These are phyloP conservation scores for Fusarium nygamai DNA, from an alignment of 2,329 filamentous ascomycete species.

Conservation along the genomic window DNA sequence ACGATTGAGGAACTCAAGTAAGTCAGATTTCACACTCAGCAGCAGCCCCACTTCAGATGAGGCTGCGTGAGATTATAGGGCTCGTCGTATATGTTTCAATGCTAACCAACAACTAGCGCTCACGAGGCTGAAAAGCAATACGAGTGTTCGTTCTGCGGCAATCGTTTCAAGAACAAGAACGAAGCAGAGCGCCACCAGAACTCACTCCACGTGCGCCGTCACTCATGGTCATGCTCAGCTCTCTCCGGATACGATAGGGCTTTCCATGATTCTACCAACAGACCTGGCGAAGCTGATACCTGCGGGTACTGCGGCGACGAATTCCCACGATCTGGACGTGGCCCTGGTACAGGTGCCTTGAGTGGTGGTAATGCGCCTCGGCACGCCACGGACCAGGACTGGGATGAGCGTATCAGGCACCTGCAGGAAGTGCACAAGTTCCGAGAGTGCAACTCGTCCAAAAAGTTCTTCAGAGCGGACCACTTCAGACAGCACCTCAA, in stretches of 20 bases:
- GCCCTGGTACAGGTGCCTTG: conserved; percentile 46
- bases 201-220: conserved; percentile 87
- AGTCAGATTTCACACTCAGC: conserved; percentile 46
- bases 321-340: conserved; percentile 68
- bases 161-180: conserved; percentile 99
- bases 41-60: conserved; percentile 9
- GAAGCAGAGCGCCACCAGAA: conserved; percentile 97
- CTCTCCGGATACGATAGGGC: conserved; percentile 81
- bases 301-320: conserved; percentile 98
- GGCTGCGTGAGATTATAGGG: conserved; percentile 6
- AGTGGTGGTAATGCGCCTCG: conserved; percentile 51
- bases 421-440: conserved; percentile 95
- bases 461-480: conserved; percentile 97
- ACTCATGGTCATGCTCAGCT: conserved; percentile 97
- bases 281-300: conserved; percentile 75
- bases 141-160: conserved; percentile 89
- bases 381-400: conserved; percentile 80
- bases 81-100: neutral
- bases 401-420: conserved; percentile 87
- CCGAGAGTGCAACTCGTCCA: conserved; percentile 95
- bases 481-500: conserved; percentile 98
- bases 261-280: conserved; percentile 82
- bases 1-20: conserved; percentile 69
- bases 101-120: conserved; percentile 62
- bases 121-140: conserved; percentile 98